Evolutionary conservation across 176 grass and related monocot species (phyloP), one percentile per base, ranked within the genome.

Genomic region (Rhipidocladum racemiflorum): DNA sequence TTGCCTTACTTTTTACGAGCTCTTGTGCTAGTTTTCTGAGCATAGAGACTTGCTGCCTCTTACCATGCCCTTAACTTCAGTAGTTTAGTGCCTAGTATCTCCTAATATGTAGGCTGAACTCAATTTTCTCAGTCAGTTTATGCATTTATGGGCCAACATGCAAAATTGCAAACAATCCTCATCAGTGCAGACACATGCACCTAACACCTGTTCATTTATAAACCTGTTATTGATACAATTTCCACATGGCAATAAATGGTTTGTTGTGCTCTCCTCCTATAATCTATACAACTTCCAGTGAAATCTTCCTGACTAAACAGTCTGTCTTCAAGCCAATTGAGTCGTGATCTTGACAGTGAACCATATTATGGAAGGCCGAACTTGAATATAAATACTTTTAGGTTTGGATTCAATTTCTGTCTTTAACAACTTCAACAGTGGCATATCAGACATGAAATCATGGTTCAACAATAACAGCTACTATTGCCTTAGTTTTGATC

Each of bases 331-430:
- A 73, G 46, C 48, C 3, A 51, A 27, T 51, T 46, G 23, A 62
- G 10, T 44, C 48, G 77, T 80, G 34, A 36, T 50, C 45, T 46
- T 79, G 34, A 15, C 49, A 62, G 34, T 63, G 42, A 70, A 62
- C 51, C 30, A 30, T 4, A 48, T 24, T 9, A 59, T 44, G 18
- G 38, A 46, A 62, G 40, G 6, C 27, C 9, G 12, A 24, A 70
- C 28, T 70, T 70, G 72, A 77, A 45, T 85, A 49, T 34, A 61
- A 45, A 69, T 59, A 76, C 30, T 68, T 3, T 48, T 36, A 62
- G 12, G 25, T 7, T 61, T 51, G 64, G 6, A 65, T 65, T 70
- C 17, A 21, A 60, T 59, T 67, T 83, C 0, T 79, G 61, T 30
- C 10, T 70, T 56, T 44, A 71, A 34, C 23, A 45, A 32, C 51